A percentile compares a stretch with the other conserved stretches of the same genome.
These are phyloP conservation scores for Cryptococcus depauperatus DNA, from an alignment of 1,284 basidiomycete species.

Conservation along the genomic window DNA sequence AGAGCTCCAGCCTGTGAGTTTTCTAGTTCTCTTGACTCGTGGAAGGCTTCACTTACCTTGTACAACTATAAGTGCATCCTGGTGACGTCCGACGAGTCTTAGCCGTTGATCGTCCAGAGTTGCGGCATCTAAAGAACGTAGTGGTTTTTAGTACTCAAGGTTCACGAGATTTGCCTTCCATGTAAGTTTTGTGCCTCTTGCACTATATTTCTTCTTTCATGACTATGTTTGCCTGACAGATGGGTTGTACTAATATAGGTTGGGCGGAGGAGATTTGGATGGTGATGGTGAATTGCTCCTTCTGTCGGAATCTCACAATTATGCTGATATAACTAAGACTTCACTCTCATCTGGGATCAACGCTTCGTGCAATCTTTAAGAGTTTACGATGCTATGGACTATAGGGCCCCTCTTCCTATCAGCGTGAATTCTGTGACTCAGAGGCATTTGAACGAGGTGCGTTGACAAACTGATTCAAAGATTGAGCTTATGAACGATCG, in stretches of 20 bases:
- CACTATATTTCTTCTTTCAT: background rate
- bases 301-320: too few relatives aligned
- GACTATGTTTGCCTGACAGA: conserved; percentile 6
- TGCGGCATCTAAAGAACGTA: conserved; percentile 43
- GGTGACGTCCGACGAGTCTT: conserved; percentile 34
- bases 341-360: conserved; percentile 44
- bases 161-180: conserved; percentile 39
- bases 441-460: conserved; percentile 39
- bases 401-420: conserved; percentile 32
- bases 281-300: conserved; percentile 38
- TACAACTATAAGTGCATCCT: conserved; percentile 11
- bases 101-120: conserved; percentile 35
- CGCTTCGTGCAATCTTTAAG: conserved; percentile 31
- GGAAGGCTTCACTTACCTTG: background rate
- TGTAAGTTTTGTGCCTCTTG: conserved; percentile 18
- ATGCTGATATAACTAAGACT: too few relatives aligned
- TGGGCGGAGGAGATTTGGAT: conserved; percentile 45
- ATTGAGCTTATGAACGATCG: background rate
- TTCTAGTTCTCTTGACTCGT: background rate
- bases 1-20: conserved; percentile 40
- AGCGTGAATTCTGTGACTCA: conserved; percentile 35
- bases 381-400: conserved; percentile 36
- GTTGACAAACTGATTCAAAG: conserved; percentile 2
- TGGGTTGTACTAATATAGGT: conserved; percentile 18
- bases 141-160: conserved; percentile 42